A percentile compares a stretch with the other conserved stretches of the same genome.
Conservation (phyloP, 306 rosid species). For the Albizia julibrissin region DNA sequence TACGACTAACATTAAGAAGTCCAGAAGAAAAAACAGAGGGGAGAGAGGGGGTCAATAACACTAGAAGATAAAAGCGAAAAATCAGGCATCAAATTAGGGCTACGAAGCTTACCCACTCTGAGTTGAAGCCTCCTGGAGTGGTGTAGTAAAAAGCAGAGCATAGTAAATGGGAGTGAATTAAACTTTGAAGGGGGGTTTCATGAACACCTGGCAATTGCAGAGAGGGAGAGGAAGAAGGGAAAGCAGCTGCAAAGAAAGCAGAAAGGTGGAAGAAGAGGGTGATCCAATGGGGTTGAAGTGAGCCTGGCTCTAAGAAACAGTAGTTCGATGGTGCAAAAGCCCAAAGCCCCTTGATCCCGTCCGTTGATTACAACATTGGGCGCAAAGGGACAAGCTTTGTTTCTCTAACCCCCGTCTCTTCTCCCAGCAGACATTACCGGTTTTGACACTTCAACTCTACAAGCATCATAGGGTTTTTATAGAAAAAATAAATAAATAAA, state of each 20-base stretch:
- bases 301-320: slow-evolving; percentile 32
- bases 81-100: slow-evolving; percentile 36
- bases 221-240: background rate
- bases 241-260: background rate
- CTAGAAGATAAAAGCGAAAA: background rate
- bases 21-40: background rate
- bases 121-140: slow-evolving; percentile 15
- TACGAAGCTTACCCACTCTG: slow-evolving; percentile 30
- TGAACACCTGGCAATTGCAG: background rate
- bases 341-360: slow-evolving; percentile 31
- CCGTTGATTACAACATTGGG: slow-evolving; percentile 44
- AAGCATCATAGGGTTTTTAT: background rate
- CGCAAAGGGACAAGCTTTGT: slow-evolving; percentile 21
- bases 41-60: background rate
- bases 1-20: background rate
- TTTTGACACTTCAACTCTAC: background rate
- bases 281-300: background rate
- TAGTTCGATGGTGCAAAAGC: slow-evolving; percentile 9
- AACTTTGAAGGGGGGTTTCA: background rate
- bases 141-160: slow-evolving; percentile 1
- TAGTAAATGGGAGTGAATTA: slow-evolving; percentile 1
- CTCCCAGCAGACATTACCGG: background rate
- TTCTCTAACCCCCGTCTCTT: slow-evolving; percentile 20
- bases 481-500: background rate
- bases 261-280: background rate